Evolutionary conservation across 2,329 filamentous ascomycete genomes (phyloP), one percentile per base, ranked within the genome.

Genomic region (Aureobasidium sp.): DNA sequence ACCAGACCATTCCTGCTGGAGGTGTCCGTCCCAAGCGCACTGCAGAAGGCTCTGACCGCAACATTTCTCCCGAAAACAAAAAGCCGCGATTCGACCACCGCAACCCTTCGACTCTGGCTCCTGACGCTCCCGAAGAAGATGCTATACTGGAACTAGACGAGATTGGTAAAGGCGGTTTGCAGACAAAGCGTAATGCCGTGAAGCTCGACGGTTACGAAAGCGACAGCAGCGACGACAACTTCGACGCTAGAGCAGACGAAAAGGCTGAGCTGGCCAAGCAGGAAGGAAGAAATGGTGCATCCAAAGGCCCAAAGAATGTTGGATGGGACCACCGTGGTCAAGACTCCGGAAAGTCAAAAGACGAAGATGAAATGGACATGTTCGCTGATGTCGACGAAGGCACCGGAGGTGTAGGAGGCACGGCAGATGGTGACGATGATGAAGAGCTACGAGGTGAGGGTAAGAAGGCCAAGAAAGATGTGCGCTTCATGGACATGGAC

Each of bases 171-270:
- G 82, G 85, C 20, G 84, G 84, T 1, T 82, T 84, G 36, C 83
- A 86, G 44, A 90, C 91, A 0, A 96, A 96, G 74, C 90, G 94
- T 65, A 93, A 93, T 67, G 94, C 93, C 0, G 90, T 99, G 61
- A 97, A 97, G 70, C 86, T 99, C 44, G 94, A 97, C 71, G 94
- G 94, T 56, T 99, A 97, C 77, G 93, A 97, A 68, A 94, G 89
- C 10, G 94, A 99, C 75, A 86, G 83, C 62, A 96, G 93, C 58
- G 93, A 95, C 66, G 94, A 97, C 71, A 91, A 89, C 48, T 95
- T 96, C 73, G 84, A 94, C 68, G 83, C 83, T 36, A 84, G 89
- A 57, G 88, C 89, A 6, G 85, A 87, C 63, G 82, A 82, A 62
- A 83, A 83, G 66, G 76, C 77, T 4, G 77, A 81, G 66, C 78